phyloP scores from a whole-genome alignment of 2,329 filamentous ascomycete genomes.

The Paecilomyces sp. region DNA sequence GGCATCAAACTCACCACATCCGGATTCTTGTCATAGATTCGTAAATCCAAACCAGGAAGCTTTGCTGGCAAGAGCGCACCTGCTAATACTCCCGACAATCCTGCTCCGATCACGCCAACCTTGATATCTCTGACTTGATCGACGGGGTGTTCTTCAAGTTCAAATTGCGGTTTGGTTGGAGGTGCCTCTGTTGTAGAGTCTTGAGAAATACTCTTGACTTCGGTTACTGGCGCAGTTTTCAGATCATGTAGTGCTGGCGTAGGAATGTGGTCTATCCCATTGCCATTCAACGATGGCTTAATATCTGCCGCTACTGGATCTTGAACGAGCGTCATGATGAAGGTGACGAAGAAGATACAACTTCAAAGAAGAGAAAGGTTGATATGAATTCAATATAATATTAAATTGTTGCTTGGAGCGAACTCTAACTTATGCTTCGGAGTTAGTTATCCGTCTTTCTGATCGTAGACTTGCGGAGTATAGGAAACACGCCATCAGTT shows the following conservation, averaged over 20 bases:
- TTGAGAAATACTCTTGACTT: neutral
- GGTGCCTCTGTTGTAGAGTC: neutral
- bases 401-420: neutral
- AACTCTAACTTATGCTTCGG: neutral
- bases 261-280: neutral
- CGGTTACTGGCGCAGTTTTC: neutral
- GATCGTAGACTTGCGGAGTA: neutral
- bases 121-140: slow-evolving; percentile 44
- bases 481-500: too few species aligned
- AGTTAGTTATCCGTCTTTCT: neutral
- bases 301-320: neutral
- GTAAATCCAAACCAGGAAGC: slow-evolving; percentile 59
- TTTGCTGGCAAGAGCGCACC: slow-evolving; percentile 62
- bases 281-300: neutral
- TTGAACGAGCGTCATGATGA: neutral
- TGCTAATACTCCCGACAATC: slow-evolving; percentile 56
- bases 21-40: slow-evolving; percentile 61
- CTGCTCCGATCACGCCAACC: slow-evolving; percentile 59
- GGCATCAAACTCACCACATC: slow-evolving; percentile 51
- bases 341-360: neutral
- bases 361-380: neutral
- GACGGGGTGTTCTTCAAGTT: slow-evolving; percentile 39
- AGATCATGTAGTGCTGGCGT: neutral
- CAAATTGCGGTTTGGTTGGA: slow-evolving; percentile 15
- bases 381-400: neutral